A percentile compares a stretch with the other conserved stretches of the same genome.
Conservation (phyloP, 805 yeast species). For the Wickerhamomyces queroliae region DNA sequence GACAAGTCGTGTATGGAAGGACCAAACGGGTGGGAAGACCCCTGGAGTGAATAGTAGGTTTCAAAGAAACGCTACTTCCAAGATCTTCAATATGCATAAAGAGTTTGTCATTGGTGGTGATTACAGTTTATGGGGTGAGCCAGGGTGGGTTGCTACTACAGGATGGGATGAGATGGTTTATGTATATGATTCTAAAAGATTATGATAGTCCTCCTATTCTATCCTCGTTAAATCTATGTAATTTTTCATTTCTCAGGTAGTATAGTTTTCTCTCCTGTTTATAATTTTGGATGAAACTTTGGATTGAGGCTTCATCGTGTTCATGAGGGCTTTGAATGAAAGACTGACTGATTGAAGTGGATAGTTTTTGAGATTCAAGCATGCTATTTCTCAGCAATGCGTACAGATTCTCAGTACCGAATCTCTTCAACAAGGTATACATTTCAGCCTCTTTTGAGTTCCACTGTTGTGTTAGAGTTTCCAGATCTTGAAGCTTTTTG, state of each 20-base stretch:
- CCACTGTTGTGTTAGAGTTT: conserved; percentile 24
- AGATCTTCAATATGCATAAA: conserved; percentile 60
- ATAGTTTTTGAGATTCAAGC: conserved; percentile 25
- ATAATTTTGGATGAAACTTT: conserved; percentile 36
- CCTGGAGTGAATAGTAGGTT: conserved; percentile 40
- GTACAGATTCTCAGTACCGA: conserved; percentile 29
- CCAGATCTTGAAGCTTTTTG: conserved; percentile 4
- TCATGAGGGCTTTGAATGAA: conserved; percentile 21
- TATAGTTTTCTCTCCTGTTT: conserved; percentile 33
- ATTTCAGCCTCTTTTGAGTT: conserved; percentile 29
- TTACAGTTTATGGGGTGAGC: conserved; percentile 95
- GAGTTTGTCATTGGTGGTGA: conserved; percentile 94
- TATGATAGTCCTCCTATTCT: conserved; percentile 21
- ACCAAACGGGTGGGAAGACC: conserved; percentile 55
- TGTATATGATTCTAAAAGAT: conserved; percentile 70
- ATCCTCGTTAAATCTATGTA: conserved; percentile 36
- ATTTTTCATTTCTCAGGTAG: conserved; percentile 40
- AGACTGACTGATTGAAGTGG: conserved; percentile 28
- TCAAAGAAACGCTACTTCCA: conserved; percentile 44
- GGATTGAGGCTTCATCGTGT: conserved; percentile 26
- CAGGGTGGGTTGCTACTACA: conserved; percentile 91
- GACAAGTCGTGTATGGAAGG: conserved; percentile 86
- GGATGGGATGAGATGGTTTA: conserved; percentile 97
- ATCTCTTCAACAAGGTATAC: conserved; percentile 27
- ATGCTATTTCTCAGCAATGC: conserved; percentile 23